Evolutionary conservation across 2,329 filamentous ascomycete species (phyloP), one percentile per base, ranked within the genome.

Genomic region (Colletotrichum eleusines): DNA sequence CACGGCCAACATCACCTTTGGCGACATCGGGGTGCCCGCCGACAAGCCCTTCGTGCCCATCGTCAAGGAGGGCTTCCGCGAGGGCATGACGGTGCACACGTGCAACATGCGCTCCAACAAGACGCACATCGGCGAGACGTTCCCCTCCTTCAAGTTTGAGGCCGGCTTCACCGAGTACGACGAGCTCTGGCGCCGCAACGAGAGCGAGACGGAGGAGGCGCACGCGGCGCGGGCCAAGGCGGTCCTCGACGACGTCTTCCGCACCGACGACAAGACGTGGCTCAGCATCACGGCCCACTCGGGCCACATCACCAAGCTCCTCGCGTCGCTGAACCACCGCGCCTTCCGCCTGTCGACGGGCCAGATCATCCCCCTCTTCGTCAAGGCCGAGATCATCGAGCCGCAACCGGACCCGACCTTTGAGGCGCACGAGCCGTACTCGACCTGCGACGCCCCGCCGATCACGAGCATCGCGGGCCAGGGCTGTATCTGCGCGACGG

Each of bases 31-130:
- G 2, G 76, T 92, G 2, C 88, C 89, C 0, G 76, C 77, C 9
- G 77, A 82, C 3, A 78, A 78, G 14, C 85, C 84, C 0, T 92
- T 92, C 74, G 78, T 79, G 2, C 91, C 90, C 0, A 81, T 83
- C 1, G 80, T 93, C 72, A 92, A 92, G 78, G 91, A 93, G 75
- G 77, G 86, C 44, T 82, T 93, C 73, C 85, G 91, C 38, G 91
- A 93, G 78, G 87, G 87, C 2, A 88, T 93, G 66, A 89, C 86
- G 64, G 87, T 89, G 51, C 91, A 92, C 76, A 92, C 90, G 0
- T 94, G 91, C 77, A 89, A 93, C 78, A 84, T 87, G 38, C 84
- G 91, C 12, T 86, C 85, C 28, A 86, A 80, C 74, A 86, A 84
- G 75, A 83, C 85, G 0, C 84, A 84, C 69, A 89, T 93, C 72